Percentiles rank a stretch among this genome's conserved stretches.
These are phyloP conservation scores for Dendrobium chrysotoxum DNA, from an alignment of 106 monocot species.

Conservation along the genomic window DNA sequence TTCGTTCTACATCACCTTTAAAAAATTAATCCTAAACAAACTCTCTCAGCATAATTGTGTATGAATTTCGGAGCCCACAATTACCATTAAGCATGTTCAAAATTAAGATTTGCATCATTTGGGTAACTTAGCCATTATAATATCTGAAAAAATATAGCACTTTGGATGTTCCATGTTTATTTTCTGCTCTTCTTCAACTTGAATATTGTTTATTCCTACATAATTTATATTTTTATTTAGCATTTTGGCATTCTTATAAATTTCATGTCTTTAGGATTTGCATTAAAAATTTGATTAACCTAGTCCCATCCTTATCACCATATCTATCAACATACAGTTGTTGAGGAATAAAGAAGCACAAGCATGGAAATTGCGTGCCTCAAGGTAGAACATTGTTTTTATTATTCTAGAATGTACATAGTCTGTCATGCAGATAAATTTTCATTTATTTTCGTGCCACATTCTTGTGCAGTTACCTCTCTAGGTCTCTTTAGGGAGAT, in stretches of 20 bases:
- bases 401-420: background rate
- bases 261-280: background rate
- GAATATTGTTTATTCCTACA: background rate
- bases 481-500: constrained; percentile 88
- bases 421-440: background rate
- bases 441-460: background rate
- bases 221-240: background rate
- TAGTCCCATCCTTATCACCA: background rate
- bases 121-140: background rate
- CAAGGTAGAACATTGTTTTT: background rate
- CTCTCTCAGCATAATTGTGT: no score
- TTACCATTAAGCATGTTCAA: background rate
- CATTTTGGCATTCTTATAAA: background rate
- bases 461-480: constrained; percentile 49
- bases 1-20: no score
- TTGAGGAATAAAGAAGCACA: background rate
- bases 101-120: background rate
- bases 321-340: background rate
- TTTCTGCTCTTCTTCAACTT: background rate
- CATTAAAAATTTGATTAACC: background rate
- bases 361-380: background rate
- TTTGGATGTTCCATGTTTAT: background rate
- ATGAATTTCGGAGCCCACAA: no score
- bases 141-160: background rate
- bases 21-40: no score